Conservation (phyloP, 2,329 filamentous ascomycete genomes). For the Paecilomyces dactylethromorphus region DNA sequence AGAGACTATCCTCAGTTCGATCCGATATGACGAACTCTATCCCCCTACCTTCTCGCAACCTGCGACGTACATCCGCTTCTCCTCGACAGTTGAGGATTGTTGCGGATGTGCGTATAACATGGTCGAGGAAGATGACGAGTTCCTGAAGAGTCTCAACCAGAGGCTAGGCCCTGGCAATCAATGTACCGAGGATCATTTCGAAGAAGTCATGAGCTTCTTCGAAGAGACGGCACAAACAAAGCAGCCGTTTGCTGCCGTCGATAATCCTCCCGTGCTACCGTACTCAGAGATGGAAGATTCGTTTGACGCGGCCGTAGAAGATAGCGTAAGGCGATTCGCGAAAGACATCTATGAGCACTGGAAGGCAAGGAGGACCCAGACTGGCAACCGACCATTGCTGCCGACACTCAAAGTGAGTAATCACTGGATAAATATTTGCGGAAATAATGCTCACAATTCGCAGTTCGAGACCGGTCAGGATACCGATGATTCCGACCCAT, state of each 20-base stretch:
- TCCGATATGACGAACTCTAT: slow-evolving; percentile 88
- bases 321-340: slow-evolving; percentile 53
- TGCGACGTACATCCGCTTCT: slow-evolving; percentile 92
- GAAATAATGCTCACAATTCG: slow-evolving; percentile 11
- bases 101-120: slow-evolving; percentile 89
- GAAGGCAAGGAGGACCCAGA: slow-evolving; percentile 62
- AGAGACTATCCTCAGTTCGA: slow-evolving; percentile 54
- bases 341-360: slow-evolving; percentile 87
- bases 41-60: slow-evolving; percentile 73
- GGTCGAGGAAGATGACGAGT: slow-evolving; percentile 81
- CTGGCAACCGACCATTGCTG: slow-evolving; percentile 66
- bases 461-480: slow-evolving; percentile 86
- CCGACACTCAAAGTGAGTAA: slow-evolving; percentile 63
- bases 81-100: slow-evolving; percentile 94
- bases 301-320: slow-evolving; percentile 53
- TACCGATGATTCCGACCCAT: slow-evolving; percentile 91
- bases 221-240: slow-evolving; percentile 78
- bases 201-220: slow-evolving; percentile 90
- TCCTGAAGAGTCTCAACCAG: slow-evolving; percentile 75
- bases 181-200: slow-evolving; percentile 86
- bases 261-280: slow-evolving; percentile 71
- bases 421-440: background rate
- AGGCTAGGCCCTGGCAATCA: slow-evolving; percentile 58
- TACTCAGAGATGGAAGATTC: slow-evolving; percentile 70
- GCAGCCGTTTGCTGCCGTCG: slow-evolving; percentile 82